A percentile compares a stretch with the other conserved stretches of the same genome.
Conservation (phyloP, 331 rosid genomes). For the Saraca asoca region DNA sequence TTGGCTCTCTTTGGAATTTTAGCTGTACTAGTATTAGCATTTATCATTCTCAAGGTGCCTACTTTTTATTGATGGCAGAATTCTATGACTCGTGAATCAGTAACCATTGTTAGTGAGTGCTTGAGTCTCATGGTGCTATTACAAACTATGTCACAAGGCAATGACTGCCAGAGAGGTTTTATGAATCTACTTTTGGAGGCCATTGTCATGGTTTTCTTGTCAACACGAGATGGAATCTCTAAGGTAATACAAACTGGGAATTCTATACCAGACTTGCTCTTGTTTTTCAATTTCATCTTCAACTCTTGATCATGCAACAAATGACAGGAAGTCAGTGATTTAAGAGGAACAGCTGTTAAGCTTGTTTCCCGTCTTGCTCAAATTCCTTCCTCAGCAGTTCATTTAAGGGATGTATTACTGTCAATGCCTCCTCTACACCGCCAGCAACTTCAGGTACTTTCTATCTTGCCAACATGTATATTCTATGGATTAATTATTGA, state of each 20-base stretch:
- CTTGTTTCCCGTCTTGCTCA: constrained; percentile 95
- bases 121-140: constrained; percentile 77
- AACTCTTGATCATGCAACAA: constrained; percentile 31
- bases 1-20: constrained; percentile 25
- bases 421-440: constrained; percentile 89
- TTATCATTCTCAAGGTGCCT: constrained; percentile 35
- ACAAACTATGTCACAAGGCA: constrained; percentile 63
- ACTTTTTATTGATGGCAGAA: constrained; percentile 52
- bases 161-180: constrained; percentile 66
- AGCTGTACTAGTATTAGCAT: constrained; percentile 10
- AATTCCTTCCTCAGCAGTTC: constrained; percentile 80
- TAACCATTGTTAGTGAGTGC: constrained; percentile 66
- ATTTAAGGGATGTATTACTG: constrained; percentile 81
- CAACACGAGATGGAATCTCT: constrained; percentile 57
- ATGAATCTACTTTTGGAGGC: constrained; percentile 79
- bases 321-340: constrained; percentile 73
- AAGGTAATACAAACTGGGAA: constrained; percentile 52
- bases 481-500: constrained; percentile 7
- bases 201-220: constrained; percentile 66
- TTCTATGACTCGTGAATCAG: constrained; percentile 71
- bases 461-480: neutral
- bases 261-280: constrained; percentile 23
- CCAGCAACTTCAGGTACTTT: constrained; percentile 85
- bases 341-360: constrained; percentile 69
- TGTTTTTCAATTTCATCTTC: neutral